These are phyloP conservation scores for Tolypocladium amazonense DNA, from an alignment of 2,329 filamentous ascomycete species.

Conservation along the genomic window DNA sequence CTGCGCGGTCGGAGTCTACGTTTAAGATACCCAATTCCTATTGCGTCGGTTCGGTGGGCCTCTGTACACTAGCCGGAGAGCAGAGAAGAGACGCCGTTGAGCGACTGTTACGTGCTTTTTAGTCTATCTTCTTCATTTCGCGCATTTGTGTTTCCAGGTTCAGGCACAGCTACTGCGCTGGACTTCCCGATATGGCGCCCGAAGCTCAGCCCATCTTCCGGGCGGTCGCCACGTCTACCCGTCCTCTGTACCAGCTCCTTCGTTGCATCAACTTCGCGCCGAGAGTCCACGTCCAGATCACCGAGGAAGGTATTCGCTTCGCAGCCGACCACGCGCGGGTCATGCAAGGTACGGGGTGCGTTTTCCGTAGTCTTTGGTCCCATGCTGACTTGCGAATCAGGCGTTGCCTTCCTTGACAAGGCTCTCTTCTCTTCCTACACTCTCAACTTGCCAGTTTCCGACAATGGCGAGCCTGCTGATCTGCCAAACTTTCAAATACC, in stretches of 20 bases:
- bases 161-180: not conserved
- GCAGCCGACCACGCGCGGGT: conserved; percentile 79
- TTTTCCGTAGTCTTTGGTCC: not conserved
- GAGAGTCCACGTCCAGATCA: conserved; percentile 60
- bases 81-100: conserved; percentile 18
- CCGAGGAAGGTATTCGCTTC: conserved; percentile 75
- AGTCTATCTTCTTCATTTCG: conserved; percentile 7
- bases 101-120: conserved; percentile 13
- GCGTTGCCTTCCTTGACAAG: conserved; percentile 70
- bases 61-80: conserved; percentile 27
- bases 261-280: conserved; percentile 49
- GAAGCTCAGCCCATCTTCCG: conserved; percentile 49
- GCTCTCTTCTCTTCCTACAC: conserved; percentile 79
- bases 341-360: conserved; percentile 61
- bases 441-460: conserved; percentile 40
- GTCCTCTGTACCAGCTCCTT: conserved; percentile 57
- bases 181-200: conserved; percentile 15
- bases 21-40: conserved; percentile 51
- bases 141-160: not conserved
- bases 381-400: conserved; percentile 8
- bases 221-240: conserved; percentile 67
- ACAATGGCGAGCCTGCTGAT: conserved; percentile 27
- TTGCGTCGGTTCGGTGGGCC: conserved; percentile 12
- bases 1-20: conserved; percentile 96
- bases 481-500: conserved; percentile 77